Base-by-base conservation (phyloP, 2,329 filamentous ascomycete species). In the Fusarium gaditjirri region DNA sequence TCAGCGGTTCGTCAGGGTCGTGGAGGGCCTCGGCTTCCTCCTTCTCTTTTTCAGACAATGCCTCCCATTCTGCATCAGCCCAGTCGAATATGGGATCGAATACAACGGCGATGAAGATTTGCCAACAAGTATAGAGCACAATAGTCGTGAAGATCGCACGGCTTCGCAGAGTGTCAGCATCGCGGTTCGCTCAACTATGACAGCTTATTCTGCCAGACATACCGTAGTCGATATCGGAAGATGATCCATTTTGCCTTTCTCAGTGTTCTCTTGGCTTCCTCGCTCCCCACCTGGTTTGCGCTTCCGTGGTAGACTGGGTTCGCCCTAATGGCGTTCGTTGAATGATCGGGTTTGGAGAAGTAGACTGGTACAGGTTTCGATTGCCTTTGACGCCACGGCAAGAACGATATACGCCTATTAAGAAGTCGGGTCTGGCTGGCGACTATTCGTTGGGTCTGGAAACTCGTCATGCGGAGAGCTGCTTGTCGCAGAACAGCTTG, bases 51-150 rank as follows among this genome's bases (percentile, higher is more conserved):
- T 84, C 81, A 2, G 82, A 82, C 54, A 85, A 72, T 19, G 81
- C 78, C 8, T 83, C 81, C 68, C 83, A 82, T 71, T 85, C 80
- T 23, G 82, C 80, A 36, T 86, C 83, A 19, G 83, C 75, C 77
- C 80, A 83, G 56, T 81, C 80, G 46, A 82, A 78, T 5, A 89
- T 68, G 4, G 85, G 84, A 58, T 83, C 83, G 27, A 88, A 77
- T 21, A 89, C 83, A n/a, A 85, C 75, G 14, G 78, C 80, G 31
- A 78, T 78, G 75, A 87, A 88, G 38, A 86, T 75, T 39, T 83
- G 77, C 73, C 80, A 86, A 70, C 83, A 84, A 5, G 81, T 68
- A 46, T 83, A 80, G 42, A 79, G 70, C 16, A 81, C 72, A 17
- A 81, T 60, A 9, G 76, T 77, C 10, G 81, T 78, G 36, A 83